These are phyloP conservation scores for Eremothecium cymbalariae DNA, from an alignment of 1,139 yeast genomes.

Conservation along the genomic window DNA sequence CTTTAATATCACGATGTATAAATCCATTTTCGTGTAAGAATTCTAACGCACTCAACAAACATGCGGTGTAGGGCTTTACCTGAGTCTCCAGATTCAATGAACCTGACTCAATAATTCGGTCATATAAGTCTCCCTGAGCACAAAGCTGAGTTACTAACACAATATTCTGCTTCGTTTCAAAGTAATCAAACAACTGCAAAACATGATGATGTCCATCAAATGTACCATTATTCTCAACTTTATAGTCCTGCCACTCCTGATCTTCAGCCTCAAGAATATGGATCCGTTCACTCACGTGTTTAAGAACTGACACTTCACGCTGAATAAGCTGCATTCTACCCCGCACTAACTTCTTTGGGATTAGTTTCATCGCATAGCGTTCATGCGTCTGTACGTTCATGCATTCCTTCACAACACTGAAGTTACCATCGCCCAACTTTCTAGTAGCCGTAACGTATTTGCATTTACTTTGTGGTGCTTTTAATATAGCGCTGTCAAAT, in stretches of 20 bases:
- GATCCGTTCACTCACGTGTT: slow-evolving; percentile 21
- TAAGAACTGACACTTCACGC: slow-evolving; percentile 28
- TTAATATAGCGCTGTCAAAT: slow-evolving; percentile 3
- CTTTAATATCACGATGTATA: slow-evolving; percentile 83
- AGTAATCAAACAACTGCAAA: slow-evolving; percentile 57
- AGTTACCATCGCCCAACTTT: slow-evolving; percentile 31
- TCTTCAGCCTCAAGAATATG: slow-evolving; percentile 17
- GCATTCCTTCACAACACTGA: slow-evolving; percentile 32
- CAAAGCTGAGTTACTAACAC: slow-evolving; percentile 64
- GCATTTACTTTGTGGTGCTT: slow-evolving; percentile 16
- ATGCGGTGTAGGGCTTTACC: slow-evolving; percentile 39
- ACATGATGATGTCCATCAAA: slow-evolving; percentile 48
- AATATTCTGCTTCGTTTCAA: slow-evolving; percentile 54
- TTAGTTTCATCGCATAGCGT: slow-evolving; percentile 30
- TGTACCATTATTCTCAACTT: slow-evolving; percentile 11
- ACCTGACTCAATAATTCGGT: slow-evolving; percentile 43
- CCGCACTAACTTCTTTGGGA: slow-evolving; percentile 23
- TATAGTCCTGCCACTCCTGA: slow-evolving; percentile 7
- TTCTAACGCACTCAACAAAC: slow-evolving; percentile 47
- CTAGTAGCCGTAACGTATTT: slow-evolving; percentile 23
- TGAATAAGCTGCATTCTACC: slow-evolving; percentile 28
- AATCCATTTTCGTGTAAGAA: slow-evolving; percentile 66
- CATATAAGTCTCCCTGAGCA: slow-evolving; percentile 60
- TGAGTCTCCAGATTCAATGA: slow-evolving; percentile 41
- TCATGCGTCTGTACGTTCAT: slow-evolving; percentile 26